Evolutionary conservation across 73 alveolate genomes (phyloP), one percentile per base, ranked within the genome.

Genomic region (Uronychia setigera): DNA sequence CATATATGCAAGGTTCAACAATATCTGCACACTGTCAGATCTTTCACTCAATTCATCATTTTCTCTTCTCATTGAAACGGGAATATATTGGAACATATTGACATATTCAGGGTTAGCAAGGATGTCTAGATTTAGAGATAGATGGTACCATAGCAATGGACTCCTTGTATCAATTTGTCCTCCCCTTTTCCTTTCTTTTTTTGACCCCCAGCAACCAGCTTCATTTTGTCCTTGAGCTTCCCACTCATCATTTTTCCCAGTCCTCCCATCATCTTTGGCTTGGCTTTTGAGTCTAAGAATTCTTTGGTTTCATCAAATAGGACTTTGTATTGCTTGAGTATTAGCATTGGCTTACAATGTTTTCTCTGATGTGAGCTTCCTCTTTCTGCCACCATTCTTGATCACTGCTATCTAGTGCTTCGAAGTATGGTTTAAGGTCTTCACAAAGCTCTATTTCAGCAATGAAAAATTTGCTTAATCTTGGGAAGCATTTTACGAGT

Each of bases 51-150:
- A n/a, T n/a, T n/a, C n/a, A n/a, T n/a, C n/a, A n/a, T n/a, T n/a
- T n/a, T n/a, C n/a, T n/a, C n/a, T n/a, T n/a, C n/a, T n/a, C n/a
- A n/a, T n/a, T n/a, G n/a, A n/a, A n/a, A n/a, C n/a, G n/a, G n/a
- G n/a, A n/a, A n/a, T n/a, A 31, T 85, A 85, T 60, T 85, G 81
- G 92, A 85, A 85, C 13, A 78, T 1, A 29, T 46, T 35, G 27
- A 34, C 77, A 57, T 85, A 85, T 35, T 85, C 82, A 11, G 87
- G 87, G 31, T 85, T 85, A 29, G 92, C 92, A n/a, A 85, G 74
- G 76, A 85, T 85, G 34, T 85, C 92, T 30, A 78, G 78, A 34
- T 82, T 1, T 1, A 32, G 34, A 60, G 29, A 31, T 1, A 28
- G 78, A 57, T 77, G 92, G 35, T 78, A 80, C 0, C 85, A 82